Evolutionary conservation across 768 basidiomycete genomes (phyloP), one percentile per base, ranked within the genome.

Genomic region (Agaricus subrufescens): DNA sequence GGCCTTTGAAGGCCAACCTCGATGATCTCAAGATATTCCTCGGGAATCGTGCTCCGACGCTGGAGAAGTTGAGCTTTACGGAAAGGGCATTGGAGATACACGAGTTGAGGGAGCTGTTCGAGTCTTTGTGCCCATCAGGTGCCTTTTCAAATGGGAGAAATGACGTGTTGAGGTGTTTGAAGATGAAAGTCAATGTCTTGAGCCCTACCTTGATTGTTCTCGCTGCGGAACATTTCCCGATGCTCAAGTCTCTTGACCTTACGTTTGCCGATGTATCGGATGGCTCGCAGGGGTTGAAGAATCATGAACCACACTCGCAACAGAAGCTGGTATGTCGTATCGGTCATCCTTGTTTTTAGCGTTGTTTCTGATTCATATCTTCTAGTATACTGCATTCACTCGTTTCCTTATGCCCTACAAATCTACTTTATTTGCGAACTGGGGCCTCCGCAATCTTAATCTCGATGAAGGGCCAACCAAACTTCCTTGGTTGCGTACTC

Each of bases 1-100:
- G 78, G 11, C 78, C 78, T 1, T 63, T 79, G 2, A 69, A 61
- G 51, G 67, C 71, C 11, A 70, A 66, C 59, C 58, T 66, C 62
- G 56, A 62, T 52, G 19, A 63, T 58, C 48, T 77, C 30, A 39
- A 62, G 19, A 42, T 44, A 1, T 75, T 75, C 62, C 62, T 79
- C 2, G 49, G 58, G 25, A 53, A 54, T 25, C 73, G 71, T 45
- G 55, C 65, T 9, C 52, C 60, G 37, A 69, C 66, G 7, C 66
- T 74, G 40, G 59, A 65, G 26, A 67, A 66, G 3, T 61, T 79
- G 26, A 66, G 63, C 37, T 65, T 79, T 38, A 70, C 69, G n/a
- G 76, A 75, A 50, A 66, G 75, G 26, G 60, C 63, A 0, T 65
- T 79, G 15, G 63, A 58, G 10, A 60, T 57, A 43, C 48, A 62